These are phyloP conservation scores for Nicotiana tomentosiformis DNA, from an alignment of 257 asterid genomes.

Conservation along the genomic window DNA sequence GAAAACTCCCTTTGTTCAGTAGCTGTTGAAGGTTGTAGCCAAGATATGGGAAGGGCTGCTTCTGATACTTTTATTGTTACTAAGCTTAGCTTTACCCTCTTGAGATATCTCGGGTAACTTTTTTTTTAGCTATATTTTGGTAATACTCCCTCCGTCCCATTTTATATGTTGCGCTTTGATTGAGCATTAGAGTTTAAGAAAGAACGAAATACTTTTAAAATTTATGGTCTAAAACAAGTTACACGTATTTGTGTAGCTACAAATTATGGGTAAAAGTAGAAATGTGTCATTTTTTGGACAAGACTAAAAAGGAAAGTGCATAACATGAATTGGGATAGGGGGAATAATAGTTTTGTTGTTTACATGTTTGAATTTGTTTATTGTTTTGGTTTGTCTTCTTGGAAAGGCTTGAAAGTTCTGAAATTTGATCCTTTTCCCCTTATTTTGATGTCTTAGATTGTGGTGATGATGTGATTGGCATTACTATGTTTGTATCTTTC, in stretches of 20 bases:
- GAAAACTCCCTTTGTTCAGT: conserved; percentile 38
- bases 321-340: too few species aligned
- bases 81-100: conserved; percentile 46
- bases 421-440: neutral
- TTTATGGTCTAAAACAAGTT: too few species aligned
- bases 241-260: too few species aligned
- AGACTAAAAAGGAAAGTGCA: too few species aligned
- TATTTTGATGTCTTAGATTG: neutral
- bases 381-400: neutral
- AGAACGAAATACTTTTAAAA: too few species aligned
- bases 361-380: neutral
- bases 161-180: too few species aligned
- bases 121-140: neutral
- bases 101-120: conserved; percentile 72
- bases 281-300: too few species aligned
- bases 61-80: conserved; percentile 53
- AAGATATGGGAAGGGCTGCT: conserved; percentile 46
- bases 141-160: too few species aligned
- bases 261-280: too few species aligned
- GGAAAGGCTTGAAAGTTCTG: neutral
- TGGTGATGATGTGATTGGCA: neutral
- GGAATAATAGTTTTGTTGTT: neutral
- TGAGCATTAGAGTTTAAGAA: too few species aligned
- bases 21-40: conserved; percentile 17
- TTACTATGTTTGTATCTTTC: neutral